phyloP scores from a whole-genome alignment of 129 eudicot species.

The Artemisia annua region DNA sequence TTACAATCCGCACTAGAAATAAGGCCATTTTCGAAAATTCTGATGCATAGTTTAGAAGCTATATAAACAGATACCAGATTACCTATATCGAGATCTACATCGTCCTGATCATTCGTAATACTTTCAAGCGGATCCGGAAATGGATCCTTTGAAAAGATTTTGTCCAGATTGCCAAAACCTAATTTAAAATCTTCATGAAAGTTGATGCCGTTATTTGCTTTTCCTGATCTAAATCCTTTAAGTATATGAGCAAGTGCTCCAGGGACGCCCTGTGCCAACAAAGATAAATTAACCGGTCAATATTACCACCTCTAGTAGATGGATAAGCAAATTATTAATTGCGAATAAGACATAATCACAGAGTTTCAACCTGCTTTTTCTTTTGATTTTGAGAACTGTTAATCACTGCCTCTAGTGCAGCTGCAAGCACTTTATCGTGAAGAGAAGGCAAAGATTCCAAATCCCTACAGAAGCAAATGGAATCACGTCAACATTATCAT shows the following conservation, averaged over 20 bases:
- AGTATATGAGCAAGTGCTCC: constrained; percentile 75
- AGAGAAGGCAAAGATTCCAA: constrained; percentile 82
- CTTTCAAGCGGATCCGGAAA: constrained; percentile 51
- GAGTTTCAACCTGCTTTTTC: constrained; percentile 57
- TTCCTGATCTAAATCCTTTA: constrained; percentile 69
- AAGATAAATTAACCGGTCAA: constrained; percentile 7
- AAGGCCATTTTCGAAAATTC: neutral
- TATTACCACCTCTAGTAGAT: neutral
- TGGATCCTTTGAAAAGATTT: constrained; percentile 51
- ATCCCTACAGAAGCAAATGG: constrained; percentile 43
- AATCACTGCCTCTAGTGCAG: constrained; percentile 80
- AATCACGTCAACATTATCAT: constrained; percentile 12
- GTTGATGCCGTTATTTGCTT: constrained; percentile 35
- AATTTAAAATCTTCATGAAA: constrained; percentile 32
- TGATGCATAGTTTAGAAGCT: no score
- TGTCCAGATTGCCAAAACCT: constrained; percentile 54
- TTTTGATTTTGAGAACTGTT: constrained; percentile 50
- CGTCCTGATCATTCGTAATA: constrained; percentile 37
- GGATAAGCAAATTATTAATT: neutral
- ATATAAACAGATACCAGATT: constrained; percentile 9
- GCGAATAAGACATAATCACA: neutral
- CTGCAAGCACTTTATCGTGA: constrained; percentile 96
- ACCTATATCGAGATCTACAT: constrained; percentile 78
- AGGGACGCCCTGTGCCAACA: constrained; percentile 57
- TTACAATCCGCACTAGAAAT: no score